Base-by-base conservation (phyloP, 2,329 filamentous ascomycete genomes). In the Aspergillus neotritici region DNA sequence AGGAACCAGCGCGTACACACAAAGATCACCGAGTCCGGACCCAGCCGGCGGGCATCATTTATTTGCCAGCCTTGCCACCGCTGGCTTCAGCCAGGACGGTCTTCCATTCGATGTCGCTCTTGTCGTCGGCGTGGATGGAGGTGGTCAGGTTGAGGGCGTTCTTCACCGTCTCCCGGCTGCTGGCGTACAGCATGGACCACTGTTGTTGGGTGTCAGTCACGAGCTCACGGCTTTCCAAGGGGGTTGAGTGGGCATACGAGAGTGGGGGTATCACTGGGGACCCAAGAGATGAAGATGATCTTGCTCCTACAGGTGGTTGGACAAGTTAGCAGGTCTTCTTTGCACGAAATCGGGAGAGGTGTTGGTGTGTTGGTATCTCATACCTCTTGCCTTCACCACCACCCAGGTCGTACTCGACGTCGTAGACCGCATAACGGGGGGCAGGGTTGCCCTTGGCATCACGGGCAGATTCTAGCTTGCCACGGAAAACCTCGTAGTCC, bases 111-210 rank as follows among this genome's bases (percentile, higher is more conserved):
- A 70, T 65, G 30, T 70, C 67, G 37, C 46, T 43, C 52, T 64
- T 65, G 58, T 67, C 63, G 44, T 70, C 67, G 32, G 67, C 67
- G 52, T 69, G 66, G 54, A 69, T 64, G 50, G 63, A 66, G 51
- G 44, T 57, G 49, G 55, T 52, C 43, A 68, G 63, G 60, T 70
- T 72, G 34, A 75, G 64, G 13, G 71, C 68, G 50, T 69, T 71
- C 64, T 74, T 74, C 51, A 75, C 54, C 45, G 62, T 63, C 56
- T 74, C 70, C 41, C 69, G 67, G 37, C 69, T 74, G 52, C 69
- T 71, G 53, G 72, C 71, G 61, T 75, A 75, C 44, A 73, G 65
- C 72, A 75, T 74, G 50, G 69, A 71, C 62, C 65, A 68, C 68
- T 70, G 30, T 31, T 29, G 21, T 30, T 25, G 21, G 15, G 8